These are phyloP conservation scores for Botryotinia narcissicola DNA, from an alignment of 2,329 filamentous ascomycete genomes.

Conservation along the genomic window DNA sequence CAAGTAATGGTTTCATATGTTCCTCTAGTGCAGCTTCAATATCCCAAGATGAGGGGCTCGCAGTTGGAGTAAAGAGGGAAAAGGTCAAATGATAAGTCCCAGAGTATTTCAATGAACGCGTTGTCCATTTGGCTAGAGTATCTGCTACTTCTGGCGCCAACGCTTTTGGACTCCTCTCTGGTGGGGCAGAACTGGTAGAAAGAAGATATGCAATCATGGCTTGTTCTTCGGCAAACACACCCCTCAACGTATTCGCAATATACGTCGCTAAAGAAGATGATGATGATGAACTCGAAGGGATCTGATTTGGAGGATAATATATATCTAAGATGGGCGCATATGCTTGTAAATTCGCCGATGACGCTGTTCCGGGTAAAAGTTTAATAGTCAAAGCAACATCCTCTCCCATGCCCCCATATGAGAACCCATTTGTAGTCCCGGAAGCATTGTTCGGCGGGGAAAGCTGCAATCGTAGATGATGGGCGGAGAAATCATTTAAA, in stretches of 20 bases:
- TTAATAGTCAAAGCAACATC: constrained; percentile 67
- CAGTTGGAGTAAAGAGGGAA: constrained; percentile 82
- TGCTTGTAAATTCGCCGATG: constrained; percentile 62
- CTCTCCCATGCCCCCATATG: constrained; percentile 42
- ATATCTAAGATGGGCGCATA: constrained; percentile 73
- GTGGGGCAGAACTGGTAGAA: constrained; percentile 55
- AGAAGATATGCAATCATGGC: constrained; percentile 76
- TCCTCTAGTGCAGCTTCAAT: constrained; percentile 77
- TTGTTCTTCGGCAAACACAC: constrained; percentile 83
- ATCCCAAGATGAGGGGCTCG: constrained; percentile 83
- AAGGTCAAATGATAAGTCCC: constrained; percentile 95
- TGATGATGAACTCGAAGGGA: constrained; percentile 70
- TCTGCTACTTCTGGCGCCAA: constrained; percentile 53
- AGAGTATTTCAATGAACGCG: constrained; percentile 84
- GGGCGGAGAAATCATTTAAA: constrained; percentile 79
- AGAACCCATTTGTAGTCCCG: constrained; percentile 30
- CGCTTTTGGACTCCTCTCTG: constrained; percentile 47
- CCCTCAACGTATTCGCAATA: constrained; percentile 73
- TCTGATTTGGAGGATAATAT: constrained; percentile 68
- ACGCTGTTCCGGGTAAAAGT: constrained; percentile 61
- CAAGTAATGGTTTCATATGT: constrained; percentile 78
- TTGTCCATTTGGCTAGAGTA: constrained; percentile 67
- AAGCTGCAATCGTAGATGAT: constrained; percentile 73
- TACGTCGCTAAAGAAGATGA: constrained; percentile 69
- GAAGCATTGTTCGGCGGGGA: constrained; percentile 42